Evolutionary conservation across 2,329 filamentous ascomycete genomes (phyloP).

Genomic region (Epichloe amarillans): DNA sequence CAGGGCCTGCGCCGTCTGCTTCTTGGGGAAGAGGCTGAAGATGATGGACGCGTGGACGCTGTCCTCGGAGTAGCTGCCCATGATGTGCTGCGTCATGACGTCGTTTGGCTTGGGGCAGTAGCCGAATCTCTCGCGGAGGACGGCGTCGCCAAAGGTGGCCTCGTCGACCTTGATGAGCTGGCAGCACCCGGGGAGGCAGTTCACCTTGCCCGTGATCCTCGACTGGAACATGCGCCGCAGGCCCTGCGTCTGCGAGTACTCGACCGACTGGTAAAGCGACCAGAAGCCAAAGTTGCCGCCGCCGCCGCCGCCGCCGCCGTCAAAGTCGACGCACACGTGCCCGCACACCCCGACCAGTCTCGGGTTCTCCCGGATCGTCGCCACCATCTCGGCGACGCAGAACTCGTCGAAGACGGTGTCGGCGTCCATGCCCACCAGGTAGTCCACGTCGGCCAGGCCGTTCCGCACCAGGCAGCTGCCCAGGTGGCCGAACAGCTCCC

Average conservation of each 20-base stretch:
- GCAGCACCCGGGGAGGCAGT: slow-evolving; percentile 33
- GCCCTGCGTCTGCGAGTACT: slow-evolving; percentile 34
- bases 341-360: slow-evolving; percentile 34
- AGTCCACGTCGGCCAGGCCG: slow-evolving; percentile 26
- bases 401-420: slow-evolving; percentile 32
- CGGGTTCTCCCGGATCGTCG: slow-evolving; percentile 28
- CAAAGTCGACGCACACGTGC: slow-evolving; percentile 33
- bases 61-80: slow-evolving; percentile 35
- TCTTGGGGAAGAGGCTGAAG: slow-evolving; percentile 30
- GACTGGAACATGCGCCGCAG: slow-evolving; percentile 36
- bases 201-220: slow-evolving; percentile 34
- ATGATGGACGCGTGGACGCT: slow-evolving; percentile 36
- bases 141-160: slow-evolving; percentile 32
- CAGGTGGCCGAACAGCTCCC: slow-evolving; percentile 28
- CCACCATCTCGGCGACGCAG: slow-evolving; percentile 31
- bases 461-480: slow-evolving; percentile 24
- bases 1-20: slow-evolving; percentile 32
- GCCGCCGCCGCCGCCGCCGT: slow-evolving; percentile 7
- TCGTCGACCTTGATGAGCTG: slow-evolving; percentile 36
- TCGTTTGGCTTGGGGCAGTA: slow-evolving; percentile 36
- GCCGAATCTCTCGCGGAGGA: slow-evolving; percentile 32
- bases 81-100: slow-evolving; percentile 33
- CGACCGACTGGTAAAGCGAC: slow-evolving; percentile 33
- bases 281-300: slow-evolving; percentile 27
- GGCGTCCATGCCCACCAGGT: slow-evolving; percentile 33